phyloP scores from a whole-genome alignment of 805 yeast genomes.

The Cyberlindnera amylophila region DNA sequence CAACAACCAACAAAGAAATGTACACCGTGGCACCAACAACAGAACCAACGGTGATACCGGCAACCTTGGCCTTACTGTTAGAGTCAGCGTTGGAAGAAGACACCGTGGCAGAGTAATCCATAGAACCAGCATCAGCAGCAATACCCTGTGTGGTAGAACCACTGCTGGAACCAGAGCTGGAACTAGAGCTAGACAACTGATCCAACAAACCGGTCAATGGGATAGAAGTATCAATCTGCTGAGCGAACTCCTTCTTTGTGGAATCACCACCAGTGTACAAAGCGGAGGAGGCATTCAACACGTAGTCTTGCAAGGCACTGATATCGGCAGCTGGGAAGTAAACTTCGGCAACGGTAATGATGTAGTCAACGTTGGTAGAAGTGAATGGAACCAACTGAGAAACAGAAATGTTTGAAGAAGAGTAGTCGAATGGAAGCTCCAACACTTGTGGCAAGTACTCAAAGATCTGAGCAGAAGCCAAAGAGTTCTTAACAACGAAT shows the following conservation, averaged over 20 bases:
- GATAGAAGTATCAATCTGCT: constrained; percentile 67
- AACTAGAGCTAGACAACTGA: constrained; percentile 3
- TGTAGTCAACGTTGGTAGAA: constrained; percentile 50
- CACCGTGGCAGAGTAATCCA: constrained; percentile 27
- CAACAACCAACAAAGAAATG: constrained; percentile 53
- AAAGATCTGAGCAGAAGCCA: constrained; percentile 81
- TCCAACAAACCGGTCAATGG: constrained; percentile 47
- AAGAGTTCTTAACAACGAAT: constrained; percentile 67
- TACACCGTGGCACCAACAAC: constrained; percentile 71
- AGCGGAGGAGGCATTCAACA: constrained; percentile 49
- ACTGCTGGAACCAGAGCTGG: constrained; percentile 3
- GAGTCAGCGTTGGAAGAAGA: constrained; percentile 4
- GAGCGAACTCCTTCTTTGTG: constrained; percentile 54
- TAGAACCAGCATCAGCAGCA: constrained; percentile 26
- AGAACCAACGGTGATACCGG: constrained; percentile 82
- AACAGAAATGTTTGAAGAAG: constrained; percentile 48
- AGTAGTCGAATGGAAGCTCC: constrained; percentile 51
- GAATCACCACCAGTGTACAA: constrained; percentile 58
- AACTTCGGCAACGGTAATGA: constrained; percentile 85
- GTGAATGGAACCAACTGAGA: constrained; percentile 72
- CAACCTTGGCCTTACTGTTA: constrained; percentile 40
- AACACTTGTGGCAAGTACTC: constrained; percentile 78
- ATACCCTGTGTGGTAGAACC: constrained; percentile 10
- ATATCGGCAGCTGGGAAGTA: constrained; percentile 65
- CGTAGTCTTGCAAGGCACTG: constrained; percentile 41